Base-by-base conservation (phyloP, 208 protist genomes). In the Acanthamoeba sp. region DNA sequence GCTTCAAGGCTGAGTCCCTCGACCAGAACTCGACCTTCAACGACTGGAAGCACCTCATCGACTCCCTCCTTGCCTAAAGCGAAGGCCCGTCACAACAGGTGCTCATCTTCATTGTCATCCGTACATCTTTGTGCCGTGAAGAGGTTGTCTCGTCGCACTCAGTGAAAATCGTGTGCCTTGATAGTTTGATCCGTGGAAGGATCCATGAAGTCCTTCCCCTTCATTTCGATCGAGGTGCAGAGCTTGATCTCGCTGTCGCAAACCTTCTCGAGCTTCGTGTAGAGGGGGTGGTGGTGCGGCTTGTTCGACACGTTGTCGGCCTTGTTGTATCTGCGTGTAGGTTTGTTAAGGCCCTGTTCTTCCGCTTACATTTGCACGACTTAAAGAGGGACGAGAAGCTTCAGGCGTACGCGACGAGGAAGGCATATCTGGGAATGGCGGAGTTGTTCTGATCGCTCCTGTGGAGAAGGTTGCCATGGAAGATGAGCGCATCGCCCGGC, bases 381-480 rank as follows among this genome's bases (percentile, higher is more conserved):
- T 2, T n/a, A 3, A 27, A 48, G 32, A 38, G 27, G 16, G 59
- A 3, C 12, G 6, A 52, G 20, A 85, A n/a, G n/a, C n/a, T n/a
- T n/a, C n/a, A n/a, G n/a, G n/a, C 76, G 84, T 69, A 91, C 55
- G 84, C 45, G 52, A 91, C 38, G 34, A 91, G 84, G 84, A 91
- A 91, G 24, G 84, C 84, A n/a, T 71, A 91, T 22, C 84, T 4
- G 2, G 34, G 84, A 4, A 50, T 42, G 34, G 87, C 12, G 3
- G 64, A 82, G 34, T 87, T 3, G 64, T 93, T 93, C 48, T 55
- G 71, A 18, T 80, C 90, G 48, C 71, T 87, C 50, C 38, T 80
- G 73, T 93, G 90, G 34, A 93, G 73, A 1, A 93, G 29, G 64
- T 93, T 93, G 57, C 90, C 87, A 32, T 93, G 90, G 64, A 93